Conservation (phyloP, 108 stramenopile genomes). For the Pseudonitzschia pungens region DNA sequence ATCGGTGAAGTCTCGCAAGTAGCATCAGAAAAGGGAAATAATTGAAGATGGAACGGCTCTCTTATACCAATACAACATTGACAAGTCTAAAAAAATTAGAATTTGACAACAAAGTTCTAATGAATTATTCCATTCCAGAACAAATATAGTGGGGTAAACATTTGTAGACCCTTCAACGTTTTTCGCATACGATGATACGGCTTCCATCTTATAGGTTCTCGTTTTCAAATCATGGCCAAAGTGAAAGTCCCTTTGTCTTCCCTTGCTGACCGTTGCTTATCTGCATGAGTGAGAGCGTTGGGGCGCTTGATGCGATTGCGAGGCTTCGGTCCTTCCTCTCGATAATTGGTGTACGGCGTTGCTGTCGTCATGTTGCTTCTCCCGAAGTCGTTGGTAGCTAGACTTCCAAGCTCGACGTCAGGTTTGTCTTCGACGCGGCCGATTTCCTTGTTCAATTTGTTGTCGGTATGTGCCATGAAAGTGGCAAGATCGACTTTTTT, state of each 20-base stretch:
- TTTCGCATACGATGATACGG: too few species aligned
- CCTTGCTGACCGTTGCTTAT: constrained; percentile 11
- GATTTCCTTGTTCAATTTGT: constrained; percentile 39
- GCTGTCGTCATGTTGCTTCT: constrained; percentile 16
- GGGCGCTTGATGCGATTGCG: not conserved
- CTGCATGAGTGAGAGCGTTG: not conserved
- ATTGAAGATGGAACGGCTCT: too few species aligned
- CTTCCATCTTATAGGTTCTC: not conserved
- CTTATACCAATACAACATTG: too few species aligned
- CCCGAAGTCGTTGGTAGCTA: constrained; percentile 39
- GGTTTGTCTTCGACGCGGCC: constrained; percentile 37
- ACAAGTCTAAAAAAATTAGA: too few species aligned
- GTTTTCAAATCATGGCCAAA: constrained; percentile 11
- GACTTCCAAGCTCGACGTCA: constrained; percentile 49
- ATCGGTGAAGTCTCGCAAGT: too few species aligned
- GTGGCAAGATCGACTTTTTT: constrained; percentile 33
- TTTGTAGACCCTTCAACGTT: too few species aligned
- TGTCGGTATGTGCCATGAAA: constrained; percentile 32
- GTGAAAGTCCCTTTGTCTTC: constrained; percentile 13
- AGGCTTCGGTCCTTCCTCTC: too few species aligned
- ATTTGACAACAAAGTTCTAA: too few species aligned
- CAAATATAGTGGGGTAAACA: too few species aligned
- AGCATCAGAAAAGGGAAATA: too few species aligned
- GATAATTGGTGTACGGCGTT: not conserved
- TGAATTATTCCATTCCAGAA: too few species aligned